Base-by-base conservation (phyloP, 345 rosid genomes). In the Brassica rapa region DNA sequence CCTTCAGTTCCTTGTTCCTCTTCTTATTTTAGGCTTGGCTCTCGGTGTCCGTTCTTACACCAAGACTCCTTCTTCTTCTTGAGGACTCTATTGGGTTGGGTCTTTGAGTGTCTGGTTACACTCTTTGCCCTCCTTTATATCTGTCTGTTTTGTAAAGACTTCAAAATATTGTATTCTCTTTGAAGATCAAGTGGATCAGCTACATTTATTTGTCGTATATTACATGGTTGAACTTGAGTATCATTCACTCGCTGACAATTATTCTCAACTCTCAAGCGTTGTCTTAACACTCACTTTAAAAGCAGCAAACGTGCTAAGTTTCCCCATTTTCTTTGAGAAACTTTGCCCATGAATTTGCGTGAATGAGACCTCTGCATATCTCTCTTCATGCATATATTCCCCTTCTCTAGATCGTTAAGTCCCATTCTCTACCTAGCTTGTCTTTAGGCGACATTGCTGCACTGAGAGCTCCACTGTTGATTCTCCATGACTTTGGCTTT, bases 401-500 rank as follows among this genome's bases (percentile, higher is more conserved):
- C 97, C 82, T 94, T 94, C 88, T 94, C 98, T 15, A 94, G 89
- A 72, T 94, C 97, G 66, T 92, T 92, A 14, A 94, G 82, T 85
- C 98, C 86, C 98, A 94, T 94, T 74, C 98, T 79, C 30, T 92
- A 57, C 62, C 98, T 88, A 76, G 97, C 87, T 70, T 94, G 88
- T 94, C 98, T 78, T 90, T 85, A 0, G 98, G 98, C 27, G 98
- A 94, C 97, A 92, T 92, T 53, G 98, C 91, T 65, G 98, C 97
- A 23, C 97, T 94, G 70, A 92, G 91, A 14, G 94, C 98, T 61
- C 98, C 97, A 0, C 98, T 94, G 84, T 92, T 91, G 74, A 88
- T 86, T 71, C 97, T 83, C 98, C 97, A 94, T 9, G 98, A 88
- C 80, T 82, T 83, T 29, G 92, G 92, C 80, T 88, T 89, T 73